A percentile compares a stretch with the other conserved stretches of the same genome.
These are phyloP conservation scores for Aaosphaeria pasadenensis DNA, from an alignment of 2,329 filamentous ascomycete species.

Conservation along the genomic window DNA sequence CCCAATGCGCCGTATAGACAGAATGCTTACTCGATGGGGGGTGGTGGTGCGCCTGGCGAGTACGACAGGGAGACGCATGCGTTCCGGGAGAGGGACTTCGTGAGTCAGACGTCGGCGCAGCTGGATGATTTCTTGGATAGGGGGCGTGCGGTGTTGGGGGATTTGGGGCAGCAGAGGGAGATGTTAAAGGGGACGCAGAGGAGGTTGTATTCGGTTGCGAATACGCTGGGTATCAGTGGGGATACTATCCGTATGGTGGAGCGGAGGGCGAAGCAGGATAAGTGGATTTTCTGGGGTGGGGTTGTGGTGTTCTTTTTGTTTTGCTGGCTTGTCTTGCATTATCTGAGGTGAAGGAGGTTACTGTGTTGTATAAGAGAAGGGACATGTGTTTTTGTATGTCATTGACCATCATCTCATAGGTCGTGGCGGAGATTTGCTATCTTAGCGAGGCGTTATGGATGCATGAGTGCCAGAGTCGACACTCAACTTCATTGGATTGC, in stretches of 20 bases:
- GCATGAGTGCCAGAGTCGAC: too few relatives aligned
- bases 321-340: conserved; percentile 88
- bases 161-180: conserved; percentile 85
- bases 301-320: conserved; percentile 85
- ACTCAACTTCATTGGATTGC: too few relatives aligned
- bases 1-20: conserved; percentile 34
- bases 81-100: conserved; percentile 85
- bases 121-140: conserved; percentile 93
- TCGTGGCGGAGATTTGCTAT: too few relatives aligned
- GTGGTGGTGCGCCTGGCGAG: conserved; percentile 30
- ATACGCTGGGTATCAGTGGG: conserved; percentile 87
- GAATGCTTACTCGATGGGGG: conserved; percentile 40
- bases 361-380: too few relatives aligned
- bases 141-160: conserved; percentile 83
- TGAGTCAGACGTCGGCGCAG: conserved; percentile 74
- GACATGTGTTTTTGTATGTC: too few relatives aligned
- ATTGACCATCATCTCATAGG: too few relatives aligned
- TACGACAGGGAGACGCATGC: conserved; percentile 76
- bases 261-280: conserved; percentile 85
- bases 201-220: conserved; percentile 86
- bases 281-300: conserved; percentile 94
- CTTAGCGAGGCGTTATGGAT: too few relatives aligned
- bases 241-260: conserved; percentile 98
- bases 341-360: conserved; percentile 56
- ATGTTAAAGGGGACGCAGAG: conserved; percentile 94